These are phyloP conservation scores for Naegleria lovaniensis DNA, from an alignment of 208 protist species.

Conservation along the genomic window DNA sequence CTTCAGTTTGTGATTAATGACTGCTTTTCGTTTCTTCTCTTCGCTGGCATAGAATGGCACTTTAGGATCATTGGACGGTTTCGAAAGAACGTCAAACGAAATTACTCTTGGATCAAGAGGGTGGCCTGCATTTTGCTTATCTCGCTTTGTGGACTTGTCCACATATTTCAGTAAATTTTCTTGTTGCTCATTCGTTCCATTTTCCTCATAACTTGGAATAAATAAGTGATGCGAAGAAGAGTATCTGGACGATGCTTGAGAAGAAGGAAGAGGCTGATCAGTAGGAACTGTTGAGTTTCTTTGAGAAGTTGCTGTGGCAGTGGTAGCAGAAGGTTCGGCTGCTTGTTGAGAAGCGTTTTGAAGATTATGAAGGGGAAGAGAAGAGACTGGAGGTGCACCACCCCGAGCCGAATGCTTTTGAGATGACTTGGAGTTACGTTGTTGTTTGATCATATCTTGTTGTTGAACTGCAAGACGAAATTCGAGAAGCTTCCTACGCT, in stretches of 20 bases:
- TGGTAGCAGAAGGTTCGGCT: too few relatives aligned
- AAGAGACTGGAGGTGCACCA: too few relatives aligned
- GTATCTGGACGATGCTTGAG: too few relatives aligned
- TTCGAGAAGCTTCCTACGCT: background rate
- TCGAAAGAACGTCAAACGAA: background rate
- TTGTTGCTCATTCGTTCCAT: background rate
- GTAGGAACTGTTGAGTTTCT: too few relatives aligned
- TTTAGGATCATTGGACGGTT: background rate
- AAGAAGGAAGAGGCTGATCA: too few relatives aligned
- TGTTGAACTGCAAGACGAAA: background rate
- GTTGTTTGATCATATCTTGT: background rate
- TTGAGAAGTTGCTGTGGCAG: too few relatives aligned
- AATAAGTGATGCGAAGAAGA: too few relatives aligned
- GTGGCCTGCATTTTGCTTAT: background rate
- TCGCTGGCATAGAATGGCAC: background rate
- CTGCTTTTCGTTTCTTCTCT: slow-evolving; percentile 3
- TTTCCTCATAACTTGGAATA: too few relatives aligned
- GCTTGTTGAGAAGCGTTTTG: too few relatives aligned
- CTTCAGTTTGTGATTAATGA: slow-evolving; percentile 6
- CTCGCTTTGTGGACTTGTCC: background rate
- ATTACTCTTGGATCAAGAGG: slow-evolving; percentile 5
- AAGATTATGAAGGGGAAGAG: too few relatives aligned
- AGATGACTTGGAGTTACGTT: background rate
- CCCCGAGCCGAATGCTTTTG: background rate
- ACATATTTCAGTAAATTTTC: too few relatives aligned